Base-by-base conservation (phyloP, 768 basidiomycete genomes). In the Tephrocybe sp. region DNA sequence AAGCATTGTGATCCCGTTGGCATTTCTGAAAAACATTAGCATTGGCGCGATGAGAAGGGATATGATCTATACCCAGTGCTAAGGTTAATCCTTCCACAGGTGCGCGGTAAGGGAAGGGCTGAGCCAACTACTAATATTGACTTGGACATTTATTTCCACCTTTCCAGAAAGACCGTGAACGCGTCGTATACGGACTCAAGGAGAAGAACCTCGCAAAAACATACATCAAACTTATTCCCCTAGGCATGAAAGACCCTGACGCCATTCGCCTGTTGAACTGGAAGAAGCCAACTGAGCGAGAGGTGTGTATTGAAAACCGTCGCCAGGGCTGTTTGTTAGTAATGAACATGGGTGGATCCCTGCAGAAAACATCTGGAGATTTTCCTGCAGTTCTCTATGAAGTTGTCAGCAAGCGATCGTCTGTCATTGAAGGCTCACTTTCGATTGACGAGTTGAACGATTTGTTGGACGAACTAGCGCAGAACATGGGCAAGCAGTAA, bases 161-260 rank as follows among this genome's bases (percentile, higher is more conserved):
- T 14, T 12, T 51, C 17, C 65, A 98, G 93, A 91, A 97, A 81
- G 97, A 98, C 65, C 80, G 87, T 31, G 92, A 98, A 55, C 84
- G 97, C 47, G 81, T 91, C 0, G 85, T 94, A 0, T 99, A 98
- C 66, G 91, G 93, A 12, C 68, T 97, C 57, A 99, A 99, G 65
- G 97, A 99, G 72, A 89, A 89, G 70, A 90, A 89, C 63, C 72
- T 99, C 2, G 95, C 94, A 4, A 98, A 94, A 67, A 84, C 83
- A 9, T 97, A 95, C 64, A 92, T 96, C 71, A 85, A 88, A 54
- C 78, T 95, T 2, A 88, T 98, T 32, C 91, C 90, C 1, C 74
- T 99, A 2, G 87, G 87, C 34, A 79, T 70, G 64, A 82, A 83
- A 62, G 88, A 92, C 49, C 84, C 83, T 6, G 92, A 95, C 61